Evolutionary conservation across 768 basidiomycete genomes (phyloP), one percentile per base, ranked within the genome.

Genomic region (Harrya chromipes): DNA sequence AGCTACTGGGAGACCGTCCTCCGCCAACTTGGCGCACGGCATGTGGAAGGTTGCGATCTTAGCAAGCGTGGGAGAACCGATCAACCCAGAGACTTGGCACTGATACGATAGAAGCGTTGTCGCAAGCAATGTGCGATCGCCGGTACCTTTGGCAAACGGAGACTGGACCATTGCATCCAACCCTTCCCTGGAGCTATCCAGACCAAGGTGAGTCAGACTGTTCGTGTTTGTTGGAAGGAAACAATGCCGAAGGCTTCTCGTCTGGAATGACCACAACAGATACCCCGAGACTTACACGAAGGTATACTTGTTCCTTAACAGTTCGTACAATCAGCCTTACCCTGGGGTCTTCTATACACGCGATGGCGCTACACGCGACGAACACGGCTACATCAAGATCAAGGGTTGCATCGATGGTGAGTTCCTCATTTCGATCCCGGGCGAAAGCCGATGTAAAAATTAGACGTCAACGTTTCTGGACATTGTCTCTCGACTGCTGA

Each of bases 61-160:
- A 82, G 78, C 61, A 20, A 85, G 79, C 51, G 97, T 99, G 40
- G 95, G 95, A 46, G 95, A 99, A 72, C 97, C 97, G 1, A 98
- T 99, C 76, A 97, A 97, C 70, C 94, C 95, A 23, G 95, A 97
- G 68, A 95, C 95, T 10, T 97, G 97, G 95, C 82, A 95, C 61
- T 98, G 95, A 95, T 97, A 94, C 72, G 92, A 95, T 68, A 93
- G 97, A 63, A 82, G 91, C 63, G 94, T 97, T 46, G 95, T 10
- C 79, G 81, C 62, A 76, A 70, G 57, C 80, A 97, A 68, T 94
- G 91, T 65, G 92, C 95, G 7, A 84, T 97, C 56, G 94, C 95
- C 36, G 94, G 95, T 71, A 95, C 91, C 4, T 94, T 83, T 94
- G 90, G 91, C 95, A 97, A 79, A 99, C 95, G 0, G 95, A 99